Evolutionary conservation across 352 stramenopile genomes (phyloP).

Genomic region (Globisporangium parvum): DNA sequence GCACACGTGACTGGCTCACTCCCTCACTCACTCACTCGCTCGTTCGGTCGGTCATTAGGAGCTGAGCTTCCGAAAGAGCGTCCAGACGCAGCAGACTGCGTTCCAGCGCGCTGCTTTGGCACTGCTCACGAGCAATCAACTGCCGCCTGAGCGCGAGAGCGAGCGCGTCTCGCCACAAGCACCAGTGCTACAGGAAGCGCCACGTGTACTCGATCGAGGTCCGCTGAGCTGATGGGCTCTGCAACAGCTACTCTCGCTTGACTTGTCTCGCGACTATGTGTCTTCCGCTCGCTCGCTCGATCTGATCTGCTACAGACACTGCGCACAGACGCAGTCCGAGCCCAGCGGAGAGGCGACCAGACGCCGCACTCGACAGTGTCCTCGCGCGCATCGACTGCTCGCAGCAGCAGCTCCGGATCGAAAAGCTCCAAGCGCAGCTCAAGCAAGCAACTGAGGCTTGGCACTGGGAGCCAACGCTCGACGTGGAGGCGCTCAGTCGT

Average conservation of each 20-base stretch:
- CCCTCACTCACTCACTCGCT: background rate
- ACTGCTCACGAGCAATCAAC: background rate
- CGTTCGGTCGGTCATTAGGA: conserved; percentile 14
- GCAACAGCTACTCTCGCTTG: background rate
- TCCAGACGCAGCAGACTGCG: conserved; percentile 9
- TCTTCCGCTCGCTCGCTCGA: background rate
- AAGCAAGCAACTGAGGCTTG: conserved; percentile 21
- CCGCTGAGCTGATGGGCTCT: background rate
- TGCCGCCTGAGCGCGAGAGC: background rate
- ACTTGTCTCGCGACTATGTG: no score
- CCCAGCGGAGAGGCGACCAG: conserved; percentile 1
- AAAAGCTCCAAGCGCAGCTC: conserved; percentile 27
- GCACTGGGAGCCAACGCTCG: conserved; percentile 22
- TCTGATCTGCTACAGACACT: background rate
- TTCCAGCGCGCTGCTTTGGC: conserved; percentile 21
- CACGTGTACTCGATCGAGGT: background rate
- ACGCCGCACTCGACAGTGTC: conserved; percentile 9
- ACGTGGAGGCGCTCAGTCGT: conserved; percentile 10
- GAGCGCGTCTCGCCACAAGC: background rate
- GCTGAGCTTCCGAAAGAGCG: conserved; percentile 22
- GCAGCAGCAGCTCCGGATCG: conserved; percentile 33
- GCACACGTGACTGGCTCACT: background rate
- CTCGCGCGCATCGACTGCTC: conserved; percentile 13
- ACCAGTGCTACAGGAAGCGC: background rate
- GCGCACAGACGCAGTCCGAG: background rate